Conservation (phyloP, 768 basidiomycete genomes). For the Mycena latifolia region DNA sequence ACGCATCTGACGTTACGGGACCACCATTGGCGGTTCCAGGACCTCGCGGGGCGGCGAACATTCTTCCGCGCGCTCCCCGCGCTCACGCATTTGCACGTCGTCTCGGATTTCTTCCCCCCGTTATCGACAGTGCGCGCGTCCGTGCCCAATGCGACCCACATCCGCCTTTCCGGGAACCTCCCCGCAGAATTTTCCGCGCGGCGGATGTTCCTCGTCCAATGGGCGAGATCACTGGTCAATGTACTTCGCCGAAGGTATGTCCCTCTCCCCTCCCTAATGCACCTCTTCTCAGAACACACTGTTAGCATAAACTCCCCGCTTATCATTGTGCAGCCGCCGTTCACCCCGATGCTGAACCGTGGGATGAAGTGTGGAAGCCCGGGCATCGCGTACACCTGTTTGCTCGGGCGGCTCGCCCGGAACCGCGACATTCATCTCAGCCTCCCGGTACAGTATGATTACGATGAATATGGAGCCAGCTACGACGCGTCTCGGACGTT, state of each 20-base stretch:
- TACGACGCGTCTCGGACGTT: too few species aligned
- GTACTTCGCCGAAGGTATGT: constrained; percentile 1
- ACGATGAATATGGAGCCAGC: too few species aligned
- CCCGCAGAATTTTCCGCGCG: constrained; percentile 5
- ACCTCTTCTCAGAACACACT: too few species aligned
- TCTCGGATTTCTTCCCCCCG: not conserved
- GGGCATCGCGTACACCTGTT: too few species aligned
- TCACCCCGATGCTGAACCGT: too few species aligned
- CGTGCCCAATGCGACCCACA: constrained; percentile 20
- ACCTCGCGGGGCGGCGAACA: not conserved
- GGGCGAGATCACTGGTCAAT: not conserved
- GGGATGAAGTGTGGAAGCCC: too few species aligned
- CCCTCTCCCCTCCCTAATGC: too few species aligned
- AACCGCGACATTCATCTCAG: too few species aligned
- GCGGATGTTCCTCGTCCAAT: constrained; percentile 7
- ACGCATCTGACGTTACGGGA: constrained; percentile 18
- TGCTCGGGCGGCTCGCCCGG: too few species aligned
- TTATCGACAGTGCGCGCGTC: constrained; percentile 9
- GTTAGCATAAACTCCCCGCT: too few species aligned
- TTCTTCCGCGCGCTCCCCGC: constrained; percentile 20
- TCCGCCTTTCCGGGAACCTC: constrained; percentile 19
- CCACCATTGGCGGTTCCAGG: constrained; percentile 10
- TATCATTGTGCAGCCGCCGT: too few species aligned
- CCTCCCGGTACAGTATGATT: too few species aligned
- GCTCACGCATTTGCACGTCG: constrained; percentile 27